phyloP scores from a whole-genome alignment of 1,284 basidiomycete genomes.

The Leccinum pachyderme region DNA sequence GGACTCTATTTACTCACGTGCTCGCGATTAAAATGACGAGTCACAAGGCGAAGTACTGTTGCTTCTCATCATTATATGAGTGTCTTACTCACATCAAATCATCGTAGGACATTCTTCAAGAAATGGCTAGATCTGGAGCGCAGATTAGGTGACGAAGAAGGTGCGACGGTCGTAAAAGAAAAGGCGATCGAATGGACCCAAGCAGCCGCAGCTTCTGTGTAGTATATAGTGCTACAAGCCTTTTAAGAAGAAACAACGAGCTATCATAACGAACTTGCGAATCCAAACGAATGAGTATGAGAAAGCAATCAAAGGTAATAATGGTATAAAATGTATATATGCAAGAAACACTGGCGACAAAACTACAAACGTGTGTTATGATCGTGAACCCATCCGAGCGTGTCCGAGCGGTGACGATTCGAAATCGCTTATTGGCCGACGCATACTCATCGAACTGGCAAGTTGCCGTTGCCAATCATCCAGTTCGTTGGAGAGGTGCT shows the following conservation, averaged over 20 bases:
- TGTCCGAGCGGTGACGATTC: conserved; percentile 52
- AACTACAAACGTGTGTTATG: conserved; percentile 47
- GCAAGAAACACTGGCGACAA: conserved; percentile 30
- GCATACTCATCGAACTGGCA: conserved; percentile 69
- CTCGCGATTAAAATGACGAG: conserved; percentile 85
- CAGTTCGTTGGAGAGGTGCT: conserved; percentile 71
- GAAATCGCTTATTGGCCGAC: conserved; percentile 68
- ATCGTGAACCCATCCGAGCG: conserved; percentile 63
- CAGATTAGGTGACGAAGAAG: conserved; percentile 83
- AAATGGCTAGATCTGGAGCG: conserved; percentile 95
- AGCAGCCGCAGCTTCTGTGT: conserved; percentile 41
- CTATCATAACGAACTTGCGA: conserved; percentile 41
- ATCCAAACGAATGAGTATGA: conserved; percentile 53
- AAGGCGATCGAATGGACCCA: conserved; percentile 90
- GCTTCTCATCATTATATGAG: background rate
- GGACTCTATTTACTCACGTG: conserved; percentile 83
- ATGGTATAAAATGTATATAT: conserved; percentile 57
- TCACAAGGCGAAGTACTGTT: conserved; percentile 87
- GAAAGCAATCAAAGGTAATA: conserved; percentile 36
- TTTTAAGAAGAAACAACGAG: conserved; percentile 34
- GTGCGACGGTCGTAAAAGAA: conserved; percentile 78
- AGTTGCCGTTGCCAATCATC: conserved; percentile 83
- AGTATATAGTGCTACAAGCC: conserved; percentile 22
- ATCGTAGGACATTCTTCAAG: conserved; percentile 83
- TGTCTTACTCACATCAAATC: conserved; percentile 11